Conservation (phyloP, 768 basidiomycete species). For the Sporobolomyces roseus region DNA sequence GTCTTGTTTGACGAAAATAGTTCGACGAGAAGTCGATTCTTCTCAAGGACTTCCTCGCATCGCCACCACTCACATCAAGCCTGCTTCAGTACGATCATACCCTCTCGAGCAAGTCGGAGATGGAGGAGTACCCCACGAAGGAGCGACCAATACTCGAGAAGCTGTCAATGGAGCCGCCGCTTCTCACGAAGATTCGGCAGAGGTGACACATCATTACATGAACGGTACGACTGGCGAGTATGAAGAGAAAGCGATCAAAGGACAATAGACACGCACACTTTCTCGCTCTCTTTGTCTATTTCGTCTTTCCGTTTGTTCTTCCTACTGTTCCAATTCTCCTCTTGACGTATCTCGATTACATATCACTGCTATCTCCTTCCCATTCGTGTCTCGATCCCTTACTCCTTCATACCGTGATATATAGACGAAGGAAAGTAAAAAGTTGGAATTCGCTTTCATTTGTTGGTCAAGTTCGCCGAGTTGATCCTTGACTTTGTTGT, state of each 20-base stretch:
- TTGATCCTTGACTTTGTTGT: too few species aligned
- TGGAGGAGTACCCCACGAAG: not conserved
- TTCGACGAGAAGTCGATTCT: slow-evolving; percentile 36
- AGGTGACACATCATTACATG: slow-evolving; percentile 2
- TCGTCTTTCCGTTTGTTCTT: not conserved
- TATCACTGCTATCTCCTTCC: too few species aligned
- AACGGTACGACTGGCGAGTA: not conserved
- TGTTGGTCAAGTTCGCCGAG: too few species aligned
- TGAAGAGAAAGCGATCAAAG: slow-evolving; percentile 19
- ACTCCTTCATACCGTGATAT: too few species aligned
- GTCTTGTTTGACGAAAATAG: too few species aligned
- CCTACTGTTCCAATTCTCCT: not conserved
- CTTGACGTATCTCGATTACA: too few species aligned
- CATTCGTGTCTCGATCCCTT: too few species aligned
- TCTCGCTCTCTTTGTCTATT: not conserved
- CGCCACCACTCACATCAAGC: slow-evolving; percentile 21
- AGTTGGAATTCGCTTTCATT: too few species aligned
- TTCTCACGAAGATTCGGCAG: slow-evolving; percentile 11
- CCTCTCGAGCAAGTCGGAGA: slow-evolving; percentile 8
- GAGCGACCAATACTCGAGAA: slow-evolving; percentile 22
- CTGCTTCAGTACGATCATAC: slow-evolving; percentile 28
- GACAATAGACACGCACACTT: not conserved
- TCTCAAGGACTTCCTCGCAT: slow-evolving; percentile 11
- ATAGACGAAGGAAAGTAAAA: too few species aligned
- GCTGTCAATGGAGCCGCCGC: not conserved